phyloP scores from a whole-genome alignment of 768 basidiomycete species.

The Agaricus blazei region DNA sequence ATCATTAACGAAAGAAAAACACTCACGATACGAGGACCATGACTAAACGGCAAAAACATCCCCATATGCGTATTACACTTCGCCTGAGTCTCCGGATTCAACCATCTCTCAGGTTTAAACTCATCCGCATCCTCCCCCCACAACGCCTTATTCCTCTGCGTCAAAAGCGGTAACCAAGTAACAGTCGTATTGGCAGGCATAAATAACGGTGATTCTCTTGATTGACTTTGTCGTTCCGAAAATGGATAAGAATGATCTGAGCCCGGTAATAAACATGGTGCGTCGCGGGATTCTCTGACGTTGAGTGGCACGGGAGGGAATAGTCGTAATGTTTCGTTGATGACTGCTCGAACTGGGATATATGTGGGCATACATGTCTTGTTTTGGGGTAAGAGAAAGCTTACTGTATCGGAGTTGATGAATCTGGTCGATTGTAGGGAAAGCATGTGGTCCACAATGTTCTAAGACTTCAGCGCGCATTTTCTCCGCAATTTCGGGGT shows the following conservation, averaged over 20 bases:
- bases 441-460: constrained; percentile 40
- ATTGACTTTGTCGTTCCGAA: constrained; percentile 2
- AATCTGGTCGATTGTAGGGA: constrained; percentile 54
- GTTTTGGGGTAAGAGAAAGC: constrained; percentile 10
- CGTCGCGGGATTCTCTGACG: constrained; percentile 49
- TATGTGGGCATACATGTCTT: constrained; percentile 6
- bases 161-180: constrained; percentile 55
- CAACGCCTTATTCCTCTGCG: constrained; percentile 58
- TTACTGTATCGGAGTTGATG: constrained; percentile 62
- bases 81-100: constrained; percentile 49
- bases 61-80: constrained; percentile 53
- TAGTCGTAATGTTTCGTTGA: constrained; percentile 73
- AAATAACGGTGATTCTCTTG: constrained; percentile 40
- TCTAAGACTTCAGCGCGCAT: constrained; percentile 59
- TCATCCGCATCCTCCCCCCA: constrained; percentile 76
- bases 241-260: constrained; percentile 42
- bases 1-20: too few species aligned
- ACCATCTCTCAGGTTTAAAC: constrained; percentile 81
- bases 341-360: constrained; percentile 60
- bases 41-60: constrained; percentile 73
- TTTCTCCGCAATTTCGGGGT: constrained; percentile 49
- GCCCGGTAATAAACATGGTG: constrained; percentile 45
- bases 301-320: constrained; percentile 81
- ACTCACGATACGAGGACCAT: constrained; percentile 56
- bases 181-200: constrained; percentile 55